A percentile compares a stretch with the other conserved stretches of the same genome.
These are phyloP conservation scores for Monosporascus sp. DNA, from an alignment of 2,329 filamentous ascomycete genomes.

Conservation along the genomic window DNA sequence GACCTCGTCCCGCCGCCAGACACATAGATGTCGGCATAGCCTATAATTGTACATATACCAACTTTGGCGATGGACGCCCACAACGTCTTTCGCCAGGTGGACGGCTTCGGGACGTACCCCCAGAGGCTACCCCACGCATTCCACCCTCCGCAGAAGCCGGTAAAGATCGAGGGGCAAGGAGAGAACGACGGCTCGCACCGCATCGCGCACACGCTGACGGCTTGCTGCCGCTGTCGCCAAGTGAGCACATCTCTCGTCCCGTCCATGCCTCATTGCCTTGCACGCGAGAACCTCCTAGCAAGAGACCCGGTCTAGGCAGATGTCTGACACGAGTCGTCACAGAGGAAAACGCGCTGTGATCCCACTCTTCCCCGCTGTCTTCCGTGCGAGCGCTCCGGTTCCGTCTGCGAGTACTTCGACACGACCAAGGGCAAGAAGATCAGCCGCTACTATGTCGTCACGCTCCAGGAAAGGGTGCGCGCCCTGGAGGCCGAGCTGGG, in stretches of 20 bases:
- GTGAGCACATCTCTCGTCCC: slow-evolving; percentile 39
- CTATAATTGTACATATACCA: background rate
- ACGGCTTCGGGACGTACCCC: slow-evolving; percentile 42
- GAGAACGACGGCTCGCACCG: slow-evolving; percentile 51
- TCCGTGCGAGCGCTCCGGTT: slow-evolving; percentile 87
- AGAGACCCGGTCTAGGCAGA: background rate
- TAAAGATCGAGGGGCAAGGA: slow-evolving; percentile 35
- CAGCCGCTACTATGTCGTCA: slow-evolving; percentile 86
- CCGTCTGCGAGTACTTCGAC: slow-evolving; percentile 92
- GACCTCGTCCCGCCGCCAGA: background rate
- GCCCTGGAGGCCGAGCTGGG: slow-evolving; percentile 76
- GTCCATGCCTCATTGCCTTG: background rate
- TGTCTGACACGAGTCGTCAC: background rate
- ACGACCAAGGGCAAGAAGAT: slow-evolving; percentile 80
- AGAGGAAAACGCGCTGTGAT: slow-evolving; percentile 97
- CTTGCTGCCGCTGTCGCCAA: slow-evolving; percentile 74
- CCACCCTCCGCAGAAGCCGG: slow-evolving; percentile 19
- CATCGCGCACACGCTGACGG: slow-evolving; percentile 74
- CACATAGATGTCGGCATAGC: background rate
- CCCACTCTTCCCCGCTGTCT: slow-evolving; percentile 85
- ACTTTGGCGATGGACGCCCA: slow-evolving; percentile 49
- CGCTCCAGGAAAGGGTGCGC: slow-evolving; percentile 80
- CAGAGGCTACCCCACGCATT: slow-evolving; percentile 31
- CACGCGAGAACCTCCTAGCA: background rate
- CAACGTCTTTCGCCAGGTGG: slow-evolving; percentile 50